Percentiles rank a stretch among this genome's conserved stretches.
Conservation (phyloP, 306 rosid species). For the Lotus japonicus region DNA sequence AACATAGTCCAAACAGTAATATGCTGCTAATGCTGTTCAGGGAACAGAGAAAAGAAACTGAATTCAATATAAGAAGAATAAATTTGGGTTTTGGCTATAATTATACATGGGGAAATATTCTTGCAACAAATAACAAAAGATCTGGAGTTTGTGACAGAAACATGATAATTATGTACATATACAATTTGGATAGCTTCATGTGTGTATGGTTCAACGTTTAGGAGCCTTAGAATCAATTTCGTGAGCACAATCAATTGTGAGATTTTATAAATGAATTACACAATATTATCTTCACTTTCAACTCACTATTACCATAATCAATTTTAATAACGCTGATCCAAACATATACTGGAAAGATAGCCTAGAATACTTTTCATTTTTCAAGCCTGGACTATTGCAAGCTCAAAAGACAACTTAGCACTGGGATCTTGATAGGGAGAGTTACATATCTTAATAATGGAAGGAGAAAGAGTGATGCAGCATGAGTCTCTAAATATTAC, state of each 20-base stretch:
- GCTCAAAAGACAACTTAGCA: background rate
- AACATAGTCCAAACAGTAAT: no score
- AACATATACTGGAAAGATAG: background rate
- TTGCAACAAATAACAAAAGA: background rate
- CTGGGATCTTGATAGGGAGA: background rate
- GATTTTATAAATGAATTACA: no score
- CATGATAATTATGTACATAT: background rate
- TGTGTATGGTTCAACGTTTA: no score
- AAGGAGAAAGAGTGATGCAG: background rate
- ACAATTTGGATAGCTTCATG: background rate
- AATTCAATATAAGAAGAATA: background rate
- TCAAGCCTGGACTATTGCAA: background rate
- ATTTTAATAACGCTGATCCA: no score
- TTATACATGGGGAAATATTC: background rate
- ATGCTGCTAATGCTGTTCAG: no score
- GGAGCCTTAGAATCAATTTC: no score
- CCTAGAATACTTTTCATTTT: background rate
- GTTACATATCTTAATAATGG: constrained; percentile 1
- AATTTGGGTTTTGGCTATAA: background rate
- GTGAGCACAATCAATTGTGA: no score
- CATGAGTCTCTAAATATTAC: background rate
- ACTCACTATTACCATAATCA: no score
- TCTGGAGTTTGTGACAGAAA: background rate
- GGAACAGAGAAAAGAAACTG: background rate
- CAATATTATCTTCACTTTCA: no score